phyloP scores from a whole-genome alignment of 73 alveolate genomes.

The Paramecium octaurelia region DNA sequence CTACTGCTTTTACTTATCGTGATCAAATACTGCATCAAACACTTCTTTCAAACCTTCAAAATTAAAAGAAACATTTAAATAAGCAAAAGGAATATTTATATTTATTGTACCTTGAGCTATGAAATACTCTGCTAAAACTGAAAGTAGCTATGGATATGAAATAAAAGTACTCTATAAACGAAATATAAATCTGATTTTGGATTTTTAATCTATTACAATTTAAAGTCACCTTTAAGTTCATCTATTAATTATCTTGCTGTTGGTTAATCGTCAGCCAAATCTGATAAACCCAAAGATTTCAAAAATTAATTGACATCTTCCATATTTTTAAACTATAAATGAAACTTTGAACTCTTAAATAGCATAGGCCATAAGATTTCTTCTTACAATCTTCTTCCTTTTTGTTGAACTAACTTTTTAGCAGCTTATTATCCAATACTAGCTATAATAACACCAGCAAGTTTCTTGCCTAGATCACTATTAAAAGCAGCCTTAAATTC shows the following conservation, averaged over 20 bases:
- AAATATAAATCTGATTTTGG: neutral
- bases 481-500: neutral
- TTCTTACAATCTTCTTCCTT: neutral
- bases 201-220: neutral
- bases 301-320: neutral
- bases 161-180: neutral
- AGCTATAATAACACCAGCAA: neutral
- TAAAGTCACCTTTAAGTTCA: neutral
- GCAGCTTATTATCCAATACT: neutral
- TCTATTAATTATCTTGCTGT: conserved; percentile 1
- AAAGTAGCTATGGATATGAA: neutral
- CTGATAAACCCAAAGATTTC: neutral
- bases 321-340: neutral
- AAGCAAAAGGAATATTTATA: neutral
- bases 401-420: neutral
- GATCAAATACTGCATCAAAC: neutral
- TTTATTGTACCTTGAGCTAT: neutral
- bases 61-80: neutral
- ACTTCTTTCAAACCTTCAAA: conserved; percentile 18
- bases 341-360: neutral
- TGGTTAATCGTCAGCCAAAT: neutral
- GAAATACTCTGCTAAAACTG: neutral
- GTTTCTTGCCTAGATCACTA: neutral
- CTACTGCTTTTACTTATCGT: neutral
- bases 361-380: neutral